Percentiles rank a stretch among this genome's conserved stretches.
These are phyloP conservation scores for Miscanthus sacchariflorus DNA, from an alignment of 202 grass and related monocot species.

Conservation along the genomic window DNA sequence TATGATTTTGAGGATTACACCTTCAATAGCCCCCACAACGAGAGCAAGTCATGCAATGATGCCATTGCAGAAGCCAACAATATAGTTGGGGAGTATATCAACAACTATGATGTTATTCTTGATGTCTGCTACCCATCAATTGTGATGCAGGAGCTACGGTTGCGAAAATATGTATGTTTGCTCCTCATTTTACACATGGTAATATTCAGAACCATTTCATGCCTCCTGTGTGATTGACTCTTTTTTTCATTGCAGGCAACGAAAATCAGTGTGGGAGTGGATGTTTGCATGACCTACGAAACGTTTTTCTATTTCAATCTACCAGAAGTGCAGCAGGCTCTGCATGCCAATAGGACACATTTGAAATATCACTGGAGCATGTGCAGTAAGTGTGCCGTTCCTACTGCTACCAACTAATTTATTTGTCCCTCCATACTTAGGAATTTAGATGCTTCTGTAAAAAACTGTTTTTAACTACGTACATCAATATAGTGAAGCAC, in stretches of 20 bases:
- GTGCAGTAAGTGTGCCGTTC: slow-evolving; percentile 79
- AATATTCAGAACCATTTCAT: slow-evolving; percentile 17
- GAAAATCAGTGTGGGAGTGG: slow-evolving; percentile 83
- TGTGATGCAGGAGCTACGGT: slow-evolving; percentile 88
- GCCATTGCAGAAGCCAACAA: slow-evolving; percentile 69
- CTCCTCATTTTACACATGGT: slow-evolving; percentile 16
- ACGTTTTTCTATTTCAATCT: slow-evolving; percentile 93
- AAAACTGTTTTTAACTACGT: neutral
- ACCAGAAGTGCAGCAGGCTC: slow-evolving; percentile 90
- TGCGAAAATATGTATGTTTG: slow-evolving; percentile 90
- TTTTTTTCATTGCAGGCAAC: slow-evolving; percentile 61
- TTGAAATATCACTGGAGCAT: slow-evolving; percentile 90
- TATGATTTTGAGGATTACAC: slow-evolving; percentile 97
- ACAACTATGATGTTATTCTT: slow-evolving; percentile 89
- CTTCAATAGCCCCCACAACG: slow-evolving; percentile 69
- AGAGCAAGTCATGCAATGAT: slow-evolving; percentile 82
- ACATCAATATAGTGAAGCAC: neutral
- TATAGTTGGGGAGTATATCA: slow-evolving; percentile 84
- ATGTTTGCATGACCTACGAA: slow-evolving; percentile 97
- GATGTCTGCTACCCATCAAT: slow-evolving; percentile 97
- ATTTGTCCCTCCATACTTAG: too few species aligned
- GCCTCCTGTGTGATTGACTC: slow-evolving; percentile 7
- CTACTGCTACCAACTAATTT: too few species aligned
- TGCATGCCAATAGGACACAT: slow-evolving; percentile 92
- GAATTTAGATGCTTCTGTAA: neutral